Evolutionary conservation across 176 grass and related monocot species (phyloP), one percentile per base, ranked within the genome.

Genomic region (Triticum timopheevii): DNA sequence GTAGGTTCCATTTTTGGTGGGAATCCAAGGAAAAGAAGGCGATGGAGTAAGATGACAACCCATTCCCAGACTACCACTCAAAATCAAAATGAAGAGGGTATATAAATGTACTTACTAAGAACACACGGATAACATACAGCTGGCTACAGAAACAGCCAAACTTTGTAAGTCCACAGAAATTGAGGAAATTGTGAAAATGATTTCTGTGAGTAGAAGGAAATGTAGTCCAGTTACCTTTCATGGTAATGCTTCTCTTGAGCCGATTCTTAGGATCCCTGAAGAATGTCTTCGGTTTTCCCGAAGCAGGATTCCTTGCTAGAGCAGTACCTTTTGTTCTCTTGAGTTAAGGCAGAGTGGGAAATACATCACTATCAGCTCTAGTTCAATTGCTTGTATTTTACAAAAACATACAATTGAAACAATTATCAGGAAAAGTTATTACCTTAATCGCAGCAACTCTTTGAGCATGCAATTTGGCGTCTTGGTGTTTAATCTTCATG

Each of bases 381-480:
- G 12, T 33, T 75, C 69, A 84, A 66, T 34, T 73, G 38, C 77
- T 85, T 22, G 38, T 67, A 86, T 69, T 61, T 74, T 67, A 76
- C n/a, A 86, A 73, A 34, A 83, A 36, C 40, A 80, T 62, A 66
- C 13, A 73, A 13, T 79, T 66, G 49, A 0, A 19, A 33, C 20
- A 76, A 38, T 80, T 76, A 8, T 66, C 74, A 65, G 35, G 20
- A 22, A 70, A 58, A 33, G 62, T 85, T 90, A 45, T 45, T 45
- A 94, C 93, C 90, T 98, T 98, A 72, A 95, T 98, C 79, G 92
- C 87, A 80, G 89, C 88, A 42, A 98, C 85, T 79, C 96, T 93
- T 88, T 94, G 90, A 82, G 92, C 96, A 91, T 83, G 96, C 86
- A 98, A 84, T 81, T 89, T 16, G 25, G 92, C 91, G 25, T 95